A percentile compares a stretch with the other conserved stretches of the same genome.
Evolutionary conservation across 129 eudicot genomes (phyloP).

Genomic region (Arctium minus): DNA sequence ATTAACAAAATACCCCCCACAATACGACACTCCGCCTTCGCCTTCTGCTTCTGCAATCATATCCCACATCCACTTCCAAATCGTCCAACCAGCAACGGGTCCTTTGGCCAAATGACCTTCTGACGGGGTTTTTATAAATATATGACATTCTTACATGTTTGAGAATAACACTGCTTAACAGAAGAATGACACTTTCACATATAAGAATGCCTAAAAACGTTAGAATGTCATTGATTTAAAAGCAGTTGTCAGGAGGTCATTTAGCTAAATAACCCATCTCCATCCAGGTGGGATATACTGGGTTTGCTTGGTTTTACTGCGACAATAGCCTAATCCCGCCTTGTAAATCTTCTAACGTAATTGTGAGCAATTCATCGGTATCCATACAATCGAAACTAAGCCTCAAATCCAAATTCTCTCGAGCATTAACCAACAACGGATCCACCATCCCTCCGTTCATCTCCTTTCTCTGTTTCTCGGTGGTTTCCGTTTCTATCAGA

Average conservation of each 20-base stretch:
- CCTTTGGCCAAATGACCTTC: not conserved
- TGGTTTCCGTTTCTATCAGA: constrained; percentile 60
- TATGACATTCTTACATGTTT: not conserved
- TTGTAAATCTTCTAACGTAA: constrained; percentile 71
- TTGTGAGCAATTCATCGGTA: constrained; percentile 66
- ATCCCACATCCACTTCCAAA: not conserved
- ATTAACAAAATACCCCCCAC: not conserved
- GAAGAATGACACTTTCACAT: no score
- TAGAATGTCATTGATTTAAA: not conserved
- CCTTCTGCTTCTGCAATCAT: no score
- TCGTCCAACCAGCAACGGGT: not conserved
- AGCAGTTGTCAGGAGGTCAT: not conserved
- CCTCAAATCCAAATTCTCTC: constrained; percentile 81
- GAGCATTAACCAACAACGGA: constrained; percentile 79
- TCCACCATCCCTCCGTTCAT: constrained; percentile 92
- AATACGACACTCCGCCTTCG: not conserved
- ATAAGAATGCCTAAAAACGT: not conserved
- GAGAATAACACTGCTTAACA: not conserved
- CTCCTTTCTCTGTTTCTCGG: constrained; percentile 68
- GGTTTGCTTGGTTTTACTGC: not conserved
- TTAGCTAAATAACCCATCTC: not conserved
- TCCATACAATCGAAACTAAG: constrained; percentile 74
- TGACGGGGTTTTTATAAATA: not conserved
- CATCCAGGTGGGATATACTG: not conserved
- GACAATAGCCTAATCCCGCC: constrained; percentile 64